These are phyloP conservation scores for Hawksworthiomyces lignivorus DNA, from an alignment of 2,329 filamentous ascomycete species.

Conservation along the genomic window DNA sequence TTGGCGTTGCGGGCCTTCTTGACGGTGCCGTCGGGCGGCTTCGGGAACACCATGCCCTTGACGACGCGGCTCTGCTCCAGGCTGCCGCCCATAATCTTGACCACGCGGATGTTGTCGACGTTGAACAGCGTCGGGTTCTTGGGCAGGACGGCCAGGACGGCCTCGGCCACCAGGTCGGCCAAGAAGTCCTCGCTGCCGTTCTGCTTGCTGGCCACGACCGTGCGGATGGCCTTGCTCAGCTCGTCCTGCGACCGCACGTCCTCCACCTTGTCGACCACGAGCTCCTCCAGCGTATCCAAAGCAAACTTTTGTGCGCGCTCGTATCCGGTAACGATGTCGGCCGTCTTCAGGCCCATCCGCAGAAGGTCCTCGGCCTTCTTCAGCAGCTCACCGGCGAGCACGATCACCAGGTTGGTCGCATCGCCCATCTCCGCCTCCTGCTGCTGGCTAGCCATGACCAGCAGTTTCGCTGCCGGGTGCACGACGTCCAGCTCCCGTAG, in stretches of 20 bases:
- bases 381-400: conserved; percentile 88
- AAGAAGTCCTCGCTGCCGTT: conserved; percentile 86
- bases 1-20: conserved; percentile 92
- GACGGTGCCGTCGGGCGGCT: conserved; percentile 84
- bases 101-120: conserved; percentile 96
- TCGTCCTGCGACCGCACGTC: conserved; percentile 74
- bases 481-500: conserved; percentile 96
- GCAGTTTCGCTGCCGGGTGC: conserved; percentile 91
- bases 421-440: conserved; percentile 99
- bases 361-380: conserved; percentile 96
- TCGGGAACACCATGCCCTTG: conserved; percentile 96
- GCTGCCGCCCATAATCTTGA: conserved; percentile 98
- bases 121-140: conserved; percentile 97
- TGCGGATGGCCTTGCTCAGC: conserved; percentile 89
- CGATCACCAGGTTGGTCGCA: conserved; percentile 93
- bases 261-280: conserved; percentile 83
- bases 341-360: conserved; percentile 96
- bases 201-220: conserved; percentile 95
- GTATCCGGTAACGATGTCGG: conserved; percentile 91
- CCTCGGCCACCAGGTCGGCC: conserved; percentile 78
- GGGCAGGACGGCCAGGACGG: conserved; percentile 77
- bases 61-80: conserved; percentile 91
- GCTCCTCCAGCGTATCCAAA: conserved; percentile 75
- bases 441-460: conserved; percentile 98
- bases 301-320: conserved; percentile 90